Conservation (phyloP, 306 rosid species). For the Rubus idaeus region DNA sequence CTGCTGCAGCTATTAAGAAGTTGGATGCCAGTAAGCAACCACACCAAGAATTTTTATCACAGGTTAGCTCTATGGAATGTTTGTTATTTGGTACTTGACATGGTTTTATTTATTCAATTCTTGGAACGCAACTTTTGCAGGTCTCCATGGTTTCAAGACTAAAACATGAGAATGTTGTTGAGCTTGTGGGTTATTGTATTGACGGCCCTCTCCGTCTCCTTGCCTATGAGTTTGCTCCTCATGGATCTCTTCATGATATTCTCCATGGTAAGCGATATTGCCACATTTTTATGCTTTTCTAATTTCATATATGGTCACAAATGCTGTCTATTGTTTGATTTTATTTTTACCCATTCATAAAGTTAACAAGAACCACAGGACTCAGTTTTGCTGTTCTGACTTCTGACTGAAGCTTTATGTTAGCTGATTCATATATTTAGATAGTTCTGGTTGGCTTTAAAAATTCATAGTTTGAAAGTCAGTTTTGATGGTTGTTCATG, state of each 20-base stretch:
- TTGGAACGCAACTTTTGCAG: constrained; percentile 26
- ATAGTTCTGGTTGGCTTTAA: not conserved
- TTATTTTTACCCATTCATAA: not conserved
- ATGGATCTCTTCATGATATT: constrained; percentile 79
- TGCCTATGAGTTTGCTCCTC: constrained; percentile 71
- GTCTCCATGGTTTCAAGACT: constrained; percentile 84
- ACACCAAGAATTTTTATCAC: constrained; percentile 70
- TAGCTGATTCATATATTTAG: not conserved
- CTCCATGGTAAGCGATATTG: constrained; percentile 54
- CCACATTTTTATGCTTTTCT: not conserved
- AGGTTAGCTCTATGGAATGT: constrained; percentile 41
- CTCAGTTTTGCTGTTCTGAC: not conserved
- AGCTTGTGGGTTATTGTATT: constrained; percentile 65
- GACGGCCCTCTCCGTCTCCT: constrained; percentile 74
- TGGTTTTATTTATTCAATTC: not conserved
- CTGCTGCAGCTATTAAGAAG: constrained; percentile 66
- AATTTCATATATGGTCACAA: not conserved
- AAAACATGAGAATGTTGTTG: constrained; percentile 60
- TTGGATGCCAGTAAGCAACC: constrained; percentile 72
- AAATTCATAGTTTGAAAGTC: not conserved
- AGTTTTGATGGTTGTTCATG: not conserved
- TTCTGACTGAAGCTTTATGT: not conserved
- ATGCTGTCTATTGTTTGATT: not conserved
- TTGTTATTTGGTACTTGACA: not conserved
- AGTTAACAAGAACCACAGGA: not conserved